Base-by-base conservation (phyloP, 257 asterid genomes). In the Nicotiana benthamiana region DNA sequence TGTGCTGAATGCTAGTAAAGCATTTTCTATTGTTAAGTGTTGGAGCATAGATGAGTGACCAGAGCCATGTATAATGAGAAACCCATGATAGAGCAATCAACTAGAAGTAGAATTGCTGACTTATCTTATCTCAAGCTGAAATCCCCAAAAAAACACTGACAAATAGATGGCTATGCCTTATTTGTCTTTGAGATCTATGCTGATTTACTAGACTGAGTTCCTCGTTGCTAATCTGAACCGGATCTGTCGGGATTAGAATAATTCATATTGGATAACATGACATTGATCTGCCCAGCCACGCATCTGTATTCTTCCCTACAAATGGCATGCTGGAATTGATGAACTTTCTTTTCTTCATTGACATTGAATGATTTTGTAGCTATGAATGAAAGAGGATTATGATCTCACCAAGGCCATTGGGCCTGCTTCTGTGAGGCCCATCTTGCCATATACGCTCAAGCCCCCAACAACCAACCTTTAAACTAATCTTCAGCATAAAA, bases 41-140 rank as follows among this genome's bases (percentile, higher is more conserved):
- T 43, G 59, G 77, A 70, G 34, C 57, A 70, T 70, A 70, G 59
- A 43, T 70, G 77, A 70, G 56, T 68, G 32, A 40, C n/a, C 56
- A 20, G 32, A 22, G 20, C 34, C 77, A 43, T 43, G 77, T 56
- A 46, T 40, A 43, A 70, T 70, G 20, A 20, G 36, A 22, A 70
- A 27, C 15, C 77, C 22, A 43, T 70, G 24, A 22, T 70, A 43
- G 77, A 70, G 77, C 34, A 20, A 70, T 70, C 20, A 22, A 43
- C 77, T 28, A 43, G 59, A 43, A 70, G 77, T 43, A 36, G 36
- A 70, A 70, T 43, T 70, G 34, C 59, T 22, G 77, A 40, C n/a
- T 70, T 56, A 70, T 43, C 77, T 43, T 70, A 36, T 68, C 20
- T 68, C 76, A 43, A 43, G 36, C 26, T 70, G 59, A 20, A 68